Percentiles rank a stretch among this genome's conserved stretches.
phyloP scores from a whole-genome alignment of 2,329 filamentous ascomycete genomes.

The Boeremia exigua region DNA sequence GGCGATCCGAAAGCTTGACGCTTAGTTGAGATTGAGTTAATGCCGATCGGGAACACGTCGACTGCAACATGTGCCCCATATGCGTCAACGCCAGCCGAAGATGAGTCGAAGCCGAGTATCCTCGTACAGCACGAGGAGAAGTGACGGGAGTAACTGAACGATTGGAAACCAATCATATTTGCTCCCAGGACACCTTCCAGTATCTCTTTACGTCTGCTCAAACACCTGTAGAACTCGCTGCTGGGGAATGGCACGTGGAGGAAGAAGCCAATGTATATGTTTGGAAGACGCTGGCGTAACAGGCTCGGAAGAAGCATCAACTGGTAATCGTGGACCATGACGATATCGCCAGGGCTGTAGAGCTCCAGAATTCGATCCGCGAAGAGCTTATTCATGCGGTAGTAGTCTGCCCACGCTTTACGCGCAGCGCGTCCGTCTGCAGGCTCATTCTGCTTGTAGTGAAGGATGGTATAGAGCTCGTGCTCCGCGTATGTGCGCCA shows the following conservation, averaged over 20 bases:
- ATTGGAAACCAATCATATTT: slow-evolving; percentile 95
- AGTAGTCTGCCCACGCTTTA: slow-evolving; percentile 89
- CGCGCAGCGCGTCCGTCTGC: slow-evolving; percentile 83
- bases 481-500: slow-evolving; percentile 93
- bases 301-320: slow-evolving; percentile 88
- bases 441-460: slow-evolving; percentile 94
- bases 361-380: slow-evolving; percentile 85
- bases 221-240: slow-evolving; percentile 90
- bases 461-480: slow-evolving; percentile 89
- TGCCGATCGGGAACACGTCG: slow-evolving; percentile 93
- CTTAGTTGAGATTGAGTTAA: slow-evolving; percentile 83
- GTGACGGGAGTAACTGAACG: slow-evolving; percentile 92
- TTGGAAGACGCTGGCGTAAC: slow-evolving; percentile 81
- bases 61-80: slow-evolving; percentile 89
- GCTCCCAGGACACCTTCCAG: slow-evolving; percentile 87
- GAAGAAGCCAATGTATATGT: slow-evolving; percentile 94
- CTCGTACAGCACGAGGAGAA: slow-evolving; percentile 94
- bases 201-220: slow-evolving; percentile 87
- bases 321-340: slow-evolving; percentile 94
- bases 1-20: slow-evolving; percentile 73
- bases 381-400: slow-evolving; percentile 90
- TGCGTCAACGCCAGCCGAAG: slow-evolving; percentile 82
- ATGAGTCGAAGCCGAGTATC: slow-evolving; percentile 88
- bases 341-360: slow-evolving; percentile 91
- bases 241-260: slow-evolving; percentile 94